phyloP scores from a whole-genome alignment of 2,329 filamentous ascomycete genomes.

The Fusarium begoniae region DNA sequence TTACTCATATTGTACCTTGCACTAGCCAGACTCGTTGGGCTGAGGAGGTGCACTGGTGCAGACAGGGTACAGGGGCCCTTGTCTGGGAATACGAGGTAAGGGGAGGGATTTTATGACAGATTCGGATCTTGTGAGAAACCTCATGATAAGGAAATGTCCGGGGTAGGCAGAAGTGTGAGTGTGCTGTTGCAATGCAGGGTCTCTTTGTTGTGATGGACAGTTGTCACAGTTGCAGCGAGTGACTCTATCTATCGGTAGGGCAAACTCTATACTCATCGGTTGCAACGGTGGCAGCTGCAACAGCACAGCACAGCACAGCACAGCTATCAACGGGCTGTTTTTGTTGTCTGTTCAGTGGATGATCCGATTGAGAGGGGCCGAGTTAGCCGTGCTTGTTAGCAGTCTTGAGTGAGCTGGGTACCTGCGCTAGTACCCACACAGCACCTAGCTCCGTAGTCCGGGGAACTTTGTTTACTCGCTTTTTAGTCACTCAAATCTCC shows the following conservation, averaged over 20 bases:
- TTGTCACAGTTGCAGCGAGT: neutral
- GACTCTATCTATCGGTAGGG: neutral
- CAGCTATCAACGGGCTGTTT: neutral
- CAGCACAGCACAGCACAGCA: neutral
- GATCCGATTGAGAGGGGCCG: constrained; percentile 9
- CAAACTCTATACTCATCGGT: neutral
- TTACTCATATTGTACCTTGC: constrained; percentile 19
- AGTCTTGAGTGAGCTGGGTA: neutral
- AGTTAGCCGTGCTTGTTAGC: constrained; percentile 6
- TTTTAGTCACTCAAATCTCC: neutral
- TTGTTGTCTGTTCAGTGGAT: neutral
- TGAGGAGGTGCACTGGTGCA: neutral
- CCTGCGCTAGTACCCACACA: constrained; percentile 4
- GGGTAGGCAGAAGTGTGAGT: neutral
- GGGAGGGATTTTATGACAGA: constrained; percentile 4
- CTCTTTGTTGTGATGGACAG: neutral
- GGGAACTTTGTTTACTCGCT: neutral
- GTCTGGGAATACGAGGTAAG: constrained; percentile 21
- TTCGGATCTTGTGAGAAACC: constrained; percentile 22
- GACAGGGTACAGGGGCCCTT: neutral
- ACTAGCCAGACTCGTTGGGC: constrained; percentile 19
- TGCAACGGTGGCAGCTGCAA: neutral
- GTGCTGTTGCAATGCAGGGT: neutral
- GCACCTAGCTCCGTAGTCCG: neutral
- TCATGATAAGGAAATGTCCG: constrained; percentile 18